phyloP scores from a whole-genome alignment of 2,329 filamentous ascomycete genomes.

The Fusarium anthophilum region DNA sequence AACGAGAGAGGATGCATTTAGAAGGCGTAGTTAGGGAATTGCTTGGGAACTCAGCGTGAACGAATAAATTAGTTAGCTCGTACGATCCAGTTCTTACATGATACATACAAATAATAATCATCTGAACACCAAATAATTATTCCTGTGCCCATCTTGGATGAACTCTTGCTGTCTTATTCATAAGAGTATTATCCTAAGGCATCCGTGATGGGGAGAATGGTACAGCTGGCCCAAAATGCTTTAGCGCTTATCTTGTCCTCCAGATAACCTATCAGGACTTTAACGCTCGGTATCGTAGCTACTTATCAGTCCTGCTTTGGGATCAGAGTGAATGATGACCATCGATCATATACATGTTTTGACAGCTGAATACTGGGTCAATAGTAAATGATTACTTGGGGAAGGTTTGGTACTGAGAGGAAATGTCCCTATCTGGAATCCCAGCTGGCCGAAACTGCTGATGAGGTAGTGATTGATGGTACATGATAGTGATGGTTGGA shows the following conservation, averaged over 20 bases:
- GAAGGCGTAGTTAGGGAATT: neutral
- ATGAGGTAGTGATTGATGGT: neutral
- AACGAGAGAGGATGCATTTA: too few species aligned
- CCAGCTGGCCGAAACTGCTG: accelerated
- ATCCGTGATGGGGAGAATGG: too few species aligned
- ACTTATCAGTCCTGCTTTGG: neutral
- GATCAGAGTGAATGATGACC: too few species aligned
- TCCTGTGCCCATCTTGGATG: neutral
- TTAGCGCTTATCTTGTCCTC: neutral
- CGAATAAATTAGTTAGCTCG: neutral
- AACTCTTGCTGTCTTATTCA: too few species aligned
- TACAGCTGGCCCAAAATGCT: neutral
- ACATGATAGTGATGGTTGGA: neutral
- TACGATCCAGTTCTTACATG: too few species aligned
- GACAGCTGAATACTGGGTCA: accelerated
- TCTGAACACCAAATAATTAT: neutral
- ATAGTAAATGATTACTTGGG: accelerated
- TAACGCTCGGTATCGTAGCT: neutral
- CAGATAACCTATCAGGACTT: neutral
- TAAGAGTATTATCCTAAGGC: neutral
- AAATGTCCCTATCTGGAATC: accelerated
- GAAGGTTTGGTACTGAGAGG: accelerated
- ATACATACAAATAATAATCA: too few species aligned
- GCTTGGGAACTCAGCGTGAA: neutral
- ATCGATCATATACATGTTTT: accelerated